Evolutionary conservation across 352 stramenopile species (phyloP).

Genomic region (Globisporangium parvum): DNA sequence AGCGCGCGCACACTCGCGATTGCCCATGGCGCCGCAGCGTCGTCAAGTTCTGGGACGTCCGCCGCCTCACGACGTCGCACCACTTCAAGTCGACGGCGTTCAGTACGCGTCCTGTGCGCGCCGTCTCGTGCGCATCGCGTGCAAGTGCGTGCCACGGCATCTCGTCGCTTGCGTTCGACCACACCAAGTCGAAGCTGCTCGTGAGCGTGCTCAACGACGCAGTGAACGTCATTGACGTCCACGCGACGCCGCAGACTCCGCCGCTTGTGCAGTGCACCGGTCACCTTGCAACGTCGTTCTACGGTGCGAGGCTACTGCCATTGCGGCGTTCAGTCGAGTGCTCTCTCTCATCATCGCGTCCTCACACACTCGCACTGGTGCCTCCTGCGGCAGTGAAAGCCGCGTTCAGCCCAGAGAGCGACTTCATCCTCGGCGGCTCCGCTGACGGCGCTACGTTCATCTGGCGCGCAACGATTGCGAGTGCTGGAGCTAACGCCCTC

Average conservation of each 20-base stretch:
- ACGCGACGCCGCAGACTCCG: slow-evolving; percentile 7
- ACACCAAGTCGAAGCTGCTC: slow-evolving; percentile 30
- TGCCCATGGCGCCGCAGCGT: slow-evolving; percentile 22
- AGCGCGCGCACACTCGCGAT: too few relatives aligned
- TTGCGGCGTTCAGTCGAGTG: neutral
- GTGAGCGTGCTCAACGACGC: slow-evolving; percentile 61
- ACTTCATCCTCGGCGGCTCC: slow-evolving; percentile 56
- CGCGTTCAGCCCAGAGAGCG: slow-evolving; percentile 48
- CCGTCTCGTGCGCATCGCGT: slow-evolving; percentile 36
- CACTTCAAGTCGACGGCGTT: slow-evolving; percentile 18
- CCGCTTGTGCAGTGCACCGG: slow-evolving; percentile 34
- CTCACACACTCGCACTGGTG: neutral
- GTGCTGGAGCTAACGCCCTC: neutral
- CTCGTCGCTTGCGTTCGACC: slow-evolving; percentile 40
- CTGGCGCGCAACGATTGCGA: slow-evolving; percentile 30
- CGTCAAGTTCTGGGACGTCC: slow-evolving; percentile 70
- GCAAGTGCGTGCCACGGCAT: slow-evolving; percentile 40
- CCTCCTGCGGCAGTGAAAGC: slow-evolving; percentile 26
- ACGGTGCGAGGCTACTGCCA: slow-evolving; percentile 19
- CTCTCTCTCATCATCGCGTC: too few relatives aligned
- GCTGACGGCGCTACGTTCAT: slow-evolving; percentile 49
- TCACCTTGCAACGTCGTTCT: slow-evolving; percentile 60
- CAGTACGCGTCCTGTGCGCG: slow-evolving; percentile 17
- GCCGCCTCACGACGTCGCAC: slow-evolving; percentile 20
- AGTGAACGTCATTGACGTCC: slow-evolving; percentile 43